Evolutionary conservation across 106 monocot species (phyloP).

Genomic region (Xerophyta viscosa): DNA sequence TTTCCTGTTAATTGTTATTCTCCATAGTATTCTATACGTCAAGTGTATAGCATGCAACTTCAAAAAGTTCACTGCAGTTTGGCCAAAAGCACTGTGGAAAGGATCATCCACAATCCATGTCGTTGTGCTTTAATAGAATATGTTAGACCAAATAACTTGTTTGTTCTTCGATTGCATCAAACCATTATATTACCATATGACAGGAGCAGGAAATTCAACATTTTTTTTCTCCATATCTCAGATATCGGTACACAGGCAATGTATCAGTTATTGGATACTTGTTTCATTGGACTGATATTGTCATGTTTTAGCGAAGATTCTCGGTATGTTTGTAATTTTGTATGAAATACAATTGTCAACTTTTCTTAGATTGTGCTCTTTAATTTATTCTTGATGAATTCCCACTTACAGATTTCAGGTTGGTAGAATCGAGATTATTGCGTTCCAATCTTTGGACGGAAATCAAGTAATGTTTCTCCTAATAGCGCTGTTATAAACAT

Average conservation of each 20-base stretch:
- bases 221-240: slow-evolving; percentile 10
- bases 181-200: not conserved
- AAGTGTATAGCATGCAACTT: no score
- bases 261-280: slow-evolving; percentile 87
- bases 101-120: no score
- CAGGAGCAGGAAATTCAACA: not conserved
- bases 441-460: slow-evolving; percentile 81
- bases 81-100: no score
- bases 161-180: no score
- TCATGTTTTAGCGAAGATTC: slow-evolving; percentile 88
- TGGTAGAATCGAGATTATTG: slow-evolving; percentile 91
- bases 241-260: slow-evolving; percentile 94
- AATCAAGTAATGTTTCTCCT: slow-evolving; percentile 26
- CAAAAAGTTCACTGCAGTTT: no score
- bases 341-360: not conserved
- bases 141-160: no score
- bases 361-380: not conserved
- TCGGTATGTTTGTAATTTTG: slow-evolving; percentile 52
- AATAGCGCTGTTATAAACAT: slow-evolving; percentile 39
- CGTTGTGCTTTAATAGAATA: no score
- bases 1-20: no score
- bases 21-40: no score
- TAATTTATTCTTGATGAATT: not conserved
- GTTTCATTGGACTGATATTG: slow-evolving; percentile 91
- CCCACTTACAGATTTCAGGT: slow-evolving; percentile 22